These are phyloP conservation scores for Talaromyces sp. DNA, from an alignment of 2,329 filamentous ascomycete species.

Conservation along the genomic window DNA sequence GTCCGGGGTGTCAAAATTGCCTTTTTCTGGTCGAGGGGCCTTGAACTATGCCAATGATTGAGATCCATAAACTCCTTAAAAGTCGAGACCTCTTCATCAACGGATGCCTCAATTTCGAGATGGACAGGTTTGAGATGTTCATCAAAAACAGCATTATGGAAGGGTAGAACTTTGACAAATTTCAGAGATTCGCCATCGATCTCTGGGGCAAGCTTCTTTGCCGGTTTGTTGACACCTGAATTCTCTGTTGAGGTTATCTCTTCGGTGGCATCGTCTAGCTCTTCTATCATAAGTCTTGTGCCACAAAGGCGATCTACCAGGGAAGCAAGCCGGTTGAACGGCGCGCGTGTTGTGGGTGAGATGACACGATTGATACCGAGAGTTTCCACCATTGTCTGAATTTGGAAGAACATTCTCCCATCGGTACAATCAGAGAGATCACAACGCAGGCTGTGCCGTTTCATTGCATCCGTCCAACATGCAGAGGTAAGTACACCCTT, in stretches of 20 bases:
- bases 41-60: constrained; percentile 32
- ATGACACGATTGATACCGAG: neutral
- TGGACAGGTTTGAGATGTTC: constrained; percentile 4
- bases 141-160: constrained; percentile 5
- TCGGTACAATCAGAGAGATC: neutral
- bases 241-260: neutral
- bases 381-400: neutral
- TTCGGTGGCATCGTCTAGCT: neutral
- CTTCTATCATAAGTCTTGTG: neutral
- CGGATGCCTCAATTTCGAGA: neutral
- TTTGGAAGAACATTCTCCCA: neutral
- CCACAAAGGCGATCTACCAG: neutral
- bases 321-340: neutral
- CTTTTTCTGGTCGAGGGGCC: constrained; percentile 21
- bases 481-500: neutral
- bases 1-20: neutral
- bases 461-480: neutral
- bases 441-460: neutral
- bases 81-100: neutral
- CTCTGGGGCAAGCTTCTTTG: neutral
- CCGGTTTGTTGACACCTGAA: neutral
- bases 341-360: neutral
- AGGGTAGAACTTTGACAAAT: constrained; percentile 4
- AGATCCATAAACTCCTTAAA: neutral
- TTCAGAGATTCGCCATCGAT: neutral